Conservation (phyloP, 345 rosid genomes). For the Rhizophora apiculata region DNA sequence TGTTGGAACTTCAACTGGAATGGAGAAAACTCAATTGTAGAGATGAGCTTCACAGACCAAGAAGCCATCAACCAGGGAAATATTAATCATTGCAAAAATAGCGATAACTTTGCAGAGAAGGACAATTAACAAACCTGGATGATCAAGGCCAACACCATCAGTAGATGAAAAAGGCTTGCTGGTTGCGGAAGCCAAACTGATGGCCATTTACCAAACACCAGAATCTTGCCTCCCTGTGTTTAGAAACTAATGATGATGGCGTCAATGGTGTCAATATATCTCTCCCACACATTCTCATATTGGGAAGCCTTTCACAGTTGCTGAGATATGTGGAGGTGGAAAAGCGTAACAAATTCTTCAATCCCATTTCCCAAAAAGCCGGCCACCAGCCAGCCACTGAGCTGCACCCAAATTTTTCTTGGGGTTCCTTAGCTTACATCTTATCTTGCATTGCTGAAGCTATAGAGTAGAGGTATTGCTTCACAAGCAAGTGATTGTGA, state of each 20-base stretch:
- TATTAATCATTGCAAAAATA: no score
- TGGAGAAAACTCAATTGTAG: no score
- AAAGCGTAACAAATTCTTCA: slow-evolving; percentile 8
- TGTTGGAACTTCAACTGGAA: no score
- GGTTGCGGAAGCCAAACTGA: slow-evolving; percentile 36
- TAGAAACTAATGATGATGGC: slow-evolving; percentile 24
- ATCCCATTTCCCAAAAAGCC: slow-evolving; percentile 28
- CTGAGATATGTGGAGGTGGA: slow-evolving; percentile 9
- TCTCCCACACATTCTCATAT: not conserved
- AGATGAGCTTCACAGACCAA: no score
- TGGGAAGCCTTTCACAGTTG: slow-evolving; percentile 11
- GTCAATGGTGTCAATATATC: slow-evolving; percentile 4
- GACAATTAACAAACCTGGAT: slow-evolving; percentile 34
- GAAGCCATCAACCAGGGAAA: no score
- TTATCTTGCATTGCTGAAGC: slow-evolving; percentile 14
- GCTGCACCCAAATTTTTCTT: slow-evolving; percentile 20
- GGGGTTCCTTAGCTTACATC: slow-evolving; percentile 17
- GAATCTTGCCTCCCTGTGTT: slow-evolving; percentile 34
- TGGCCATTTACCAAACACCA: slow-evolving; percentile 35
- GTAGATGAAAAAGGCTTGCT: slow-evolving; percentile 48
- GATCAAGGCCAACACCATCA: slow-evolving; percentile 27
- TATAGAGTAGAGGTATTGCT: slow-evolving; percentile 18
- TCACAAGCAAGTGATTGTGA: slow-evolving; percentile 33
- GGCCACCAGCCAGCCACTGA: not conserved
- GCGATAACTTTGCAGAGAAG: not conserved